A percentile compares a stretch with the other conserved stretches of the same genome.
These are phyloP conservation scores for Ajuga chamaepitys DNA, from an alignment of 257 asterid genomes.

Conservation along the genomic window DNA sequence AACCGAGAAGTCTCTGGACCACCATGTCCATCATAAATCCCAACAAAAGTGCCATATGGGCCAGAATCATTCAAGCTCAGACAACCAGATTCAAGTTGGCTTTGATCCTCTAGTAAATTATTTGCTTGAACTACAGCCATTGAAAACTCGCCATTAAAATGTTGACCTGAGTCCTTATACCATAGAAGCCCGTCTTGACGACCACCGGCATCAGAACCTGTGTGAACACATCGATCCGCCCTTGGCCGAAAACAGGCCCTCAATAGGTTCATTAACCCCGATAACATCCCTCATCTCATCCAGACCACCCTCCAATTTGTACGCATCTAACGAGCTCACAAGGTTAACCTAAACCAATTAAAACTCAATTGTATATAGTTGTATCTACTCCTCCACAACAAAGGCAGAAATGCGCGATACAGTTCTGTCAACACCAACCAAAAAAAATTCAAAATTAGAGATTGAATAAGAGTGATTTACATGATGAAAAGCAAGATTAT, in stretches of 20 bases:
- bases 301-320: conserved; percentile 39
- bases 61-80: conserved; percentile 46
- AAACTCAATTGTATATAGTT: conserved; percentile 7
- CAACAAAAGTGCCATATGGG: conserved; percentile 78
- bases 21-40: conserved; percentile 89
- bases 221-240: conserved; percentile 34
- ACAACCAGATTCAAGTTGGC: conserved; percentile 81
- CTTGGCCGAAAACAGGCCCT: conserved; percentile 72
- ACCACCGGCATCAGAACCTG: conserved; percentile 46
- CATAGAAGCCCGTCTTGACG: conserved; percentile 70
- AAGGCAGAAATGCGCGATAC: not conserved
- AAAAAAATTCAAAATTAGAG: conserved; percentile 21
- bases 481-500: not conserved
- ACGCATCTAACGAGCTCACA: conserved; percentile 26
- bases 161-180: conserved; percentile 73
- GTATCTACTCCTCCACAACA: conserved; percentile 15
- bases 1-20: conserved; percentile 83
- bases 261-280: conserved; percentile 61
- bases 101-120: conserved; percentile 78
- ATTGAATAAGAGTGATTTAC: not conserved
- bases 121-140: conserved; percentile 93
- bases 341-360: conserved; percentile 7
- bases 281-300: conserved; percentile 74
- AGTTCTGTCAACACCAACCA: conserved; percentile 24
- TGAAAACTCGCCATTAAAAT: conserved; percentile 72